Conservation (phyloP, 495 filamentous ascomycete species). For the Hypomontagnella submonticulosa region DNA sequence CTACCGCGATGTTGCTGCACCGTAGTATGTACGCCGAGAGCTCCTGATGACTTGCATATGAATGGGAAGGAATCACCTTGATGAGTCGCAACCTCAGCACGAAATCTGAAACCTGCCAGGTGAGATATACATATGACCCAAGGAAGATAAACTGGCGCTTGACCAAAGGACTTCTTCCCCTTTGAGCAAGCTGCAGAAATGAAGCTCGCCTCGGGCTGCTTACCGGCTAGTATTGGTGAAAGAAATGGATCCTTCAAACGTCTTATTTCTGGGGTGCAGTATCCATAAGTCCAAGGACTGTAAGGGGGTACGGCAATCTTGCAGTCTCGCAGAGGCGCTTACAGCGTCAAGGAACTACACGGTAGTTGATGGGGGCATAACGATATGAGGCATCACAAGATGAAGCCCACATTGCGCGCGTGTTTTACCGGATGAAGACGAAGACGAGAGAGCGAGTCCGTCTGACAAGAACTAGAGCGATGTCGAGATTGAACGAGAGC, state of each 20-base stretch:
- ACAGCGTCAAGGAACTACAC: constrained; percentile 35
- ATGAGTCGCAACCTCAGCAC: constrained; percentile 20
- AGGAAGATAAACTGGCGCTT: constrained; percentile 22
- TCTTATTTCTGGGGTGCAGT: constrained; percentile 31
- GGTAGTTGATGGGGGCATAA: constrained; percentile 23
- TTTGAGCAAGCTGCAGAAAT: constrained; percentile 39
- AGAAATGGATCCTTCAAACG: constrained; percentile 22
- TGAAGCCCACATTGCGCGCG: constrained; percentile 35
- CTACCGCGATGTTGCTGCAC: constrained; percentile 21
- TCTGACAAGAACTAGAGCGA: constrained; percentile 37
- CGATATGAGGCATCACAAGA: constrained; percentile 38
- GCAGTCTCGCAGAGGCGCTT: constrained; percentile 36
- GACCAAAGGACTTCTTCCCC: constrained; percentile 23
- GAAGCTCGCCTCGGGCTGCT: constrained; percentile 34
- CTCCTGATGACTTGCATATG: constrained; percentile 46
- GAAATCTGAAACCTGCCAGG: constrained; percentile 35
- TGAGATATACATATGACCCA: constrained; percentile 29
- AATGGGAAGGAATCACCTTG: constrained; percentile 22
- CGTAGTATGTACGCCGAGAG: constrained; percentile 33
- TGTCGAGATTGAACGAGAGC: constrained; percentile 45
- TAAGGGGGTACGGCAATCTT: constrained; percentile 30
- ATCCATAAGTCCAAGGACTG: constrained; percentile 25
- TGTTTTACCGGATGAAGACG: constrained; percentile 41
- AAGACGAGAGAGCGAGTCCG: constrained; percentile 30
- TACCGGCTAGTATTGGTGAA: constrained; percentile 26